Percentiles rank a stretch among this genome's conserved stretches.
Conservation (phyloP, 352 stramenopile species). For the Phytophthora fragariaefolia region DNA sequence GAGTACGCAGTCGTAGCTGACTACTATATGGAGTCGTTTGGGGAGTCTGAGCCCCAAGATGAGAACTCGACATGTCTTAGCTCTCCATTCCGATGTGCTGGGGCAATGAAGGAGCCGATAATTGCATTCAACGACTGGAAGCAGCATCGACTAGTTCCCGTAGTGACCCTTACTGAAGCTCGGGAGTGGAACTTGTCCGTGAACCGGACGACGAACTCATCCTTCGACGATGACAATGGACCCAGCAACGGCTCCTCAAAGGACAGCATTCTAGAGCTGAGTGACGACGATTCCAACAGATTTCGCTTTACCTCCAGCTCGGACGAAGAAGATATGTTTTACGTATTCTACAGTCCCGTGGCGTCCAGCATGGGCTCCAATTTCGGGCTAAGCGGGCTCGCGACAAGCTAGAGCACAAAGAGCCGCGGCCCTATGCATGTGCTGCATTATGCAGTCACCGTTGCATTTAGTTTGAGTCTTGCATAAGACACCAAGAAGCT, state of each 20-base stretch:
- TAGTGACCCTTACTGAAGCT: conserved; percentile 13
- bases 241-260: conserved; percentile 9
- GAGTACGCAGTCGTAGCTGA: conserved; percentile 35
- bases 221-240: conserved; percentile 13
- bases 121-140: conserved; percentile 19
- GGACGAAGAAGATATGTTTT: conserved; percentile 13
- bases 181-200: conserved; percentile 15
- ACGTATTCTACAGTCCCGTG: conserved; percentile 32
- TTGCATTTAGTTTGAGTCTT: no score
- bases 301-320: conserved; percentile 18
- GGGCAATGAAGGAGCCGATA: not conserved
- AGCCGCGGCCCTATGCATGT: no score
- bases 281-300: conserved; percentile 17
- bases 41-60: not conserved
- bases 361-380: conserved; percentile 4
- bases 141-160: conserved; percentile 9
- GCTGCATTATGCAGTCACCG: not conserved
- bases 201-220: conserved; percentile 26
- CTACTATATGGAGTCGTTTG: conserved; percentile 21
- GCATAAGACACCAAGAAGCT: no score
- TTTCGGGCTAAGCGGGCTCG: not conserved
- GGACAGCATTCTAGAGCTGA: conserved; percentile 24
- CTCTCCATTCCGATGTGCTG: not conserved
- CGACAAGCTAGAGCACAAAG: no score
- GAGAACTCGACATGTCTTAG: conserved; percentile 2